phyloP scores from a whole-genome alignment of 2,329 filamentous ascomycete species.

The Apiospora marii region DNA sequence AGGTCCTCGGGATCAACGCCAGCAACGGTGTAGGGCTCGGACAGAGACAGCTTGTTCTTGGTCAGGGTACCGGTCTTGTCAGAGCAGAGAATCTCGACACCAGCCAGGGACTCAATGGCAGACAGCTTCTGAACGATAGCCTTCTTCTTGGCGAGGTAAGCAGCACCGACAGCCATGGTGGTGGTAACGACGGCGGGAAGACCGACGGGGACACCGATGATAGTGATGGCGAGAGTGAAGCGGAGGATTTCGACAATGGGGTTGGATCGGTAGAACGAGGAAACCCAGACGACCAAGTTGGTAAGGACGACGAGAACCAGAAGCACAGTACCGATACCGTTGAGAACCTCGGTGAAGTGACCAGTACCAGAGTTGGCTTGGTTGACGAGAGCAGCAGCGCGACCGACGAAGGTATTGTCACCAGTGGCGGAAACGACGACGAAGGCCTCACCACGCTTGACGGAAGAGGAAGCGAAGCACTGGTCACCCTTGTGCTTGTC shows the following conservation, averaged over 20 bases:
- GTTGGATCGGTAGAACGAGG: constrained; percentile 88
- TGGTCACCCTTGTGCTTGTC: constrained; percentile 85
- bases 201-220: constrained; percentile 92
- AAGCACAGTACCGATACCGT: constrained; percentile 83
- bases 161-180: constrained; percentile 92
- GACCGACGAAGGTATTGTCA: constrained; percentile 90
- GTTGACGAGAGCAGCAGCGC: constrained; percentile 85
- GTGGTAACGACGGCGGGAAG: constrained; percentile 93
- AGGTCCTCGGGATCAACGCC: constrained; percentile 88
- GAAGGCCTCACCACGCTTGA: constrained; percentile 90
- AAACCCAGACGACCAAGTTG: constrained; percentile 83
- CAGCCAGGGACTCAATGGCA: constrained; percentile 89
- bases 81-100: constrained; percentile 92
- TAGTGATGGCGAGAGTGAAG: constrained; percentile 88
- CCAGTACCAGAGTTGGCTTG: constrained; percentile 76
- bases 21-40: constrained; percentile 83
- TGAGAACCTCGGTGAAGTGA: constrained; percentile 91
- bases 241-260: constrained; percentile 79
- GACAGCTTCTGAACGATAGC: constrained; percentile 93
- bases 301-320: constrained; percentile 83
- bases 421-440: constrained; percentile 84
- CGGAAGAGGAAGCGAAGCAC: constrained; percentile 84
- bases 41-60: constrained; percentile 90
- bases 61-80: constrained; percentile 95
- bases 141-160: constrained; percentile 90